Conservation (phyloP, 1,284 basidiomycete genomes). For the Amylostereum areolatum region DNA sequence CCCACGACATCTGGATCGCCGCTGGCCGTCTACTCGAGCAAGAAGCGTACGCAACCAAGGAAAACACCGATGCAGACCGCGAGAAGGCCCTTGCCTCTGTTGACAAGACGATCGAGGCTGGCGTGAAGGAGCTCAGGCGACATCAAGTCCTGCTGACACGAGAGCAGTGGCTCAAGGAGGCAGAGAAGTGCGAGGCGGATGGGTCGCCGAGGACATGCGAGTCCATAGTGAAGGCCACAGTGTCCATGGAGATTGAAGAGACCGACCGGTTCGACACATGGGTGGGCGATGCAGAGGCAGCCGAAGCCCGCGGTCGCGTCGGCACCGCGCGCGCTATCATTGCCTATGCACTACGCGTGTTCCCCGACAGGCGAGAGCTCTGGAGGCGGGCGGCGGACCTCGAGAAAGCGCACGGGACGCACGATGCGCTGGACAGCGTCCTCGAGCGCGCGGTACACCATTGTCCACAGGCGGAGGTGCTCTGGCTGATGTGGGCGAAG, state of each 20-base stretch:
- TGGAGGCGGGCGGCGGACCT: constrained; percentile 92
- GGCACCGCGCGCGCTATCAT: constrained; percentile 85
- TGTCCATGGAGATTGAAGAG: constrained; percentile 93
- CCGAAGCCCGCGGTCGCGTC: constrained; percentile 69
- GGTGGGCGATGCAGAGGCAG: constrained; percentile 86
- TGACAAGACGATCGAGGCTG: constrained; percentile 84
- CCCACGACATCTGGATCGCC: constrained; percentile 98
- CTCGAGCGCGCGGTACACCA: constrained; percentile 80
- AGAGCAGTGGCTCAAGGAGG: constrained; percentile 42
- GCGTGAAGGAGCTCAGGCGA: constrained; percentile 72
- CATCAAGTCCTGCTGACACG: constrained; percentile 87
- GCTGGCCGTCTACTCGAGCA: constrained; percentile 90
- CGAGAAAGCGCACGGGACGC: constrained; percentile 84
- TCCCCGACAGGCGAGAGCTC: constrained; percentile 75
- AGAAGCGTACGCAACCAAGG: constrained; percentile 45
- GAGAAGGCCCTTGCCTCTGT: constrained; percentile 66
- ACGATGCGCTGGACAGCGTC: constrained; percentile 79
- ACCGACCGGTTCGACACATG: constrained; percentile 88
- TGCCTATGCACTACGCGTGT: constrained; percentile 88
- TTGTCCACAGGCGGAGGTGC: constrained; percentile 90
- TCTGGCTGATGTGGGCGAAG: constrained; percentile 97
- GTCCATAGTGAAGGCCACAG: constrained; percentile 92
- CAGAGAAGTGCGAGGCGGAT: constrained; percentile 82
- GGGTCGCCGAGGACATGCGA: constrained; percentile 84
- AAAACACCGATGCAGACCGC: constrained; percentile 44